Conservation (phyloP, 495 filamentous ascomycete species). For the Neurospora sp. region DNA sequence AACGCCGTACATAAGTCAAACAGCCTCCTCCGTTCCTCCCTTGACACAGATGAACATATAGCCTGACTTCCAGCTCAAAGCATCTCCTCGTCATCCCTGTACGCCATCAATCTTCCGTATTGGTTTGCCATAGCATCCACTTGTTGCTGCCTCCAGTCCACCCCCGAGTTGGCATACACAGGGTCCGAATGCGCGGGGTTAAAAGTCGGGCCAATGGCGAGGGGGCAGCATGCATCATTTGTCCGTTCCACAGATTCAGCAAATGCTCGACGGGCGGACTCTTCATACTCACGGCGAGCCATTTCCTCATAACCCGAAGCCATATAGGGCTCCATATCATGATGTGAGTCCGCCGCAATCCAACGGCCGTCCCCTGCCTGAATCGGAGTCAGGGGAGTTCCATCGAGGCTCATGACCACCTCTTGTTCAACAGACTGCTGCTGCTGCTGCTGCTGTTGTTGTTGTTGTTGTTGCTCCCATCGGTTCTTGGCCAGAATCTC, state of each 20-base stretch:
- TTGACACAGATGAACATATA: background rate
- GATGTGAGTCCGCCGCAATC: constrained; percentile 15
- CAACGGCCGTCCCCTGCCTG: constrained; percentile 42
- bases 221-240: constrained; percentile 31
- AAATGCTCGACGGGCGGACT: constrained; percentile 23
- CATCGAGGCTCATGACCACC: constrained; percentile 34
- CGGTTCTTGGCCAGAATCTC: constrained; percentile 37
- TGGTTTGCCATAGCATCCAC: constrained; percentile 46
- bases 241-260: constrained; percentile 23
- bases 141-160: constrained; percentile 35
- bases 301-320: constrained; percentile 52
- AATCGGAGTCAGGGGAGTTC: constrained; percentile 40
- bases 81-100: constrained; percentile 24
- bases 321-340: constrained; percentile 58
- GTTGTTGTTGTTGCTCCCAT: constrained; percentile 38
- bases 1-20: background rate
- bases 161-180: constrained; percentile 36
- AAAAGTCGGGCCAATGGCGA: constrained; percentile 37
- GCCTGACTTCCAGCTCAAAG: constrained; percentile 2
- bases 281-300: constrained; percentile 40
- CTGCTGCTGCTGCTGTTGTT: constrained; percentile 16
- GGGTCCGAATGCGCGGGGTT: constrained; percentile 48
- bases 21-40: background rate
- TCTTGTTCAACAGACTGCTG: constrained; percentile 6
- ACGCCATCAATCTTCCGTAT: constrained; percentile 42